These are phyloP conservation scores for Cicer judaicum DNA, from an alignment of 306 rosid species.

Conservation along the genomic window DNA sequence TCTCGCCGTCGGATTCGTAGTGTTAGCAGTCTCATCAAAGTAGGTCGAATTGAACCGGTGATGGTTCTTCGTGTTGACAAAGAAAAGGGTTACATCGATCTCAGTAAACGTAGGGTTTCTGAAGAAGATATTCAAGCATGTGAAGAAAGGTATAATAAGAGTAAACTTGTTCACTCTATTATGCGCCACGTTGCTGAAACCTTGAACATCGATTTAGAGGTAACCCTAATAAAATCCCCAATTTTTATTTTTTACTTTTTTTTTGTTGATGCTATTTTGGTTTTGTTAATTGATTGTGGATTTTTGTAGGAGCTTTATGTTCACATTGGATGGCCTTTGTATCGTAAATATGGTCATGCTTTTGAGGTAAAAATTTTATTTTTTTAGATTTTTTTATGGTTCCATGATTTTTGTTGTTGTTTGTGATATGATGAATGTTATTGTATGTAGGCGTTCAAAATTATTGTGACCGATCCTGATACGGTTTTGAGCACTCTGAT, in stretches of 20 bases:
- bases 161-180: conserved; percentile 95
- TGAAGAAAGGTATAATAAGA: conserved; percentile 94
- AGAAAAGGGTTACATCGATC: conserved; percentile 95
- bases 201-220: conserved; percentile 78
- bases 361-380: conserved; percentile 66
- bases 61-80: conserved; percentile 96
- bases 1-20: conserved; percentile 98
- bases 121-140: conserved; percentile 91
- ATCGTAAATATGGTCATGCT: conserved; percentile 93
- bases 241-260: background rate
- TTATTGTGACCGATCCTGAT: conserved; percentile 90
- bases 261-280: conserved; percentile 1
- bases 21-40: conserved; percentile 84
- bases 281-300: background rate
- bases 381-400: background rate
- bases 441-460: conserved; percentile 81
- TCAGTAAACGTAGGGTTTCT: conserved; percentile 92
- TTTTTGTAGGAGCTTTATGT: conserved; percentile 77
- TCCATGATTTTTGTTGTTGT: conserved; percentile 2
- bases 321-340: conserved; percentile 95
- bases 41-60: conserved; percentile 93
- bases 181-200: conserved; percentile 99
- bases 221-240: conserved; percentile 34
- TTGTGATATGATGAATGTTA: background rate
- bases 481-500: conserved; percentile 76